phyloP scores from a whole-genome alignment of 257 asterid genomes.

The Verbascum thapsus region DNA sequence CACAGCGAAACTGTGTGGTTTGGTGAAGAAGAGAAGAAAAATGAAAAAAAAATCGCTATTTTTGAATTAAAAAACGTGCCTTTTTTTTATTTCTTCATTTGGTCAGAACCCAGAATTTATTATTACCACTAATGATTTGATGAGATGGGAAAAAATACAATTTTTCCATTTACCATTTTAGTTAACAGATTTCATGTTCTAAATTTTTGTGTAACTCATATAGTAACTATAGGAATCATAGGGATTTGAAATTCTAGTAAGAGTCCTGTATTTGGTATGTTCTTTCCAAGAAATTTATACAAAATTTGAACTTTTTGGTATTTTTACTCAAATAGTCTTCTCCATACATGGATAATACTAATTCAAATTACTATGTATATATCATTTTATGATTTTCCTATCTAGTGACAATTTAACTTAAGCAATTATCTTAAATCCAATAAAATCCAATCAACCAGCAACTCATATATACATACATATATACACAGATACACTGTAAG shows the following conservation, averaged over 20 bases:
- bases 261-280: conserved; percentile 35
- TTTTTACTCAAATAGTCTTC: conserved; percentile 16
- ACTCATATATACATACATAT: not conserved
- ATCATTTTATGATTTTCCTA: not conserved
- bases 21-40: no score
- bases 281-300: conserved; percentile 18
- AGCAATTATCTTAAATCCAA: not conserved
- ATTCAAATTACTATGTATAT: conserved; percentile 5
- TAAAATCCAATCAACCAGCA: not conserved
- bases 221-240: conserved; percentile 18
- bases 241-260: conserved; percentile 28
- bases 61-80: conserved; percentile 29
- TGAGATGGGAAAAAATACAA: conserved; percentile 25
- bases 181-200: not conserved
- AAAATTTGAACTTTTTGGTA: conserved; percentile 25
- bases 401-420: not conserved
- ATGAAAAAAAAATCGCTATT: not conserved
- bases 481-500: not conserved
- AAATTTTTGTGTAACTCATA: not conserved
- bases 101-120: conserved; percentile 20
- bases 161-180: not conserved
- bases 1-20: conserved; percentile 32
- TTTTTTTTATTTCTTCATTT: conserved; percentile 16
- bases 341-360: conserved; percentile 1
- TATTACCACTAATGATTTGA: conserved; percentile 21